Base-by-base conservation (phyloP, 2,329 filamentous ascomycete genomes). In the Ophiosphaerella korrae region DNA sequence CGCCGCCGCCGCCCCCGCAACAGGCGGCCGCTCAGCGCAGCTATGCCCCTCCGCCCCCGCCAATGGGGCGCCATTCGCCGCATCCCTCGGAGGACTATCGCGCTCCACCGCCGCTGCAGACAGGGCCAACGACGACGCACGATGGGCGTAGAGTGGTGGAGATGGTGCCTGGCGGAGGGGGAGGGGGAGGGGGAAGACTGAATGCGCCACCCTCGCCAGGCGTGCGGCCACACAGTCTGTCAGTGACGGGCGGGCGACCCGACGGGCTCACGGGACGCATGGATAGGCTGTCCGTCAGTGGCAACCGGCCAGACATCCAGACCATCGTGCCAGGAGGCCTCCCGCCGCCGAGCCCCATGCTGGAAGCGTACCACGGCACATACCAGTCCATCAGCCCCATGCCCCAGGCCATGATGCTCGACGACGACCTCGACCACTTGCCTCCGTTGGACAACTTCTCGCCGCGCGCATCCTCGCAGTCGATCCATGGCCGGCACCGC, bases 301-400 rank as follows among this genome's bases (percentile, higher is more conserved):
- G 78, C 7, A 75, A 75, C 51, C 66, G 76, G 38, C 75, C 75
- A 21, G 71, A 77, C 47, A 53, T 77, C 14, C 65, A 75, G 14
- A 69, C 61, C 9, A 70, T 74, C 9, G 62, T 71, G 7, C 67
- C 71, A 9, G 69, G 70, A 5, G 67, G 66, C 11, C 62, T 80
- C 38, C 83, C 90, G 1, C 90, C 92, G 0, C 85, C 85, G 1
- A 96, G 91, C 55, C 94, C 93, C 0, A 80, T 97, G 42, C 84
- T 96, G 2, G 93, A 97, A 75, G 88, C 94, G 1, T 97, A 97
- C 74, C 88, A 88, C 55, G 93, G 93, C 34, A 96, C 92, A 0
- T 97, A 96, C 65, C 93, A 97, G 74, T 90, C 90, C 50, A 89
- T 95, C 63, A 96, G 92, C 0, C 92, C 93, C 0, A 96, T 97